These are phyloP conservation scores for Diaporthe sp. DNA, from an alignment of 2,329 filamentous ascomycete genomes.

Conservation along the genomic window DNA sequence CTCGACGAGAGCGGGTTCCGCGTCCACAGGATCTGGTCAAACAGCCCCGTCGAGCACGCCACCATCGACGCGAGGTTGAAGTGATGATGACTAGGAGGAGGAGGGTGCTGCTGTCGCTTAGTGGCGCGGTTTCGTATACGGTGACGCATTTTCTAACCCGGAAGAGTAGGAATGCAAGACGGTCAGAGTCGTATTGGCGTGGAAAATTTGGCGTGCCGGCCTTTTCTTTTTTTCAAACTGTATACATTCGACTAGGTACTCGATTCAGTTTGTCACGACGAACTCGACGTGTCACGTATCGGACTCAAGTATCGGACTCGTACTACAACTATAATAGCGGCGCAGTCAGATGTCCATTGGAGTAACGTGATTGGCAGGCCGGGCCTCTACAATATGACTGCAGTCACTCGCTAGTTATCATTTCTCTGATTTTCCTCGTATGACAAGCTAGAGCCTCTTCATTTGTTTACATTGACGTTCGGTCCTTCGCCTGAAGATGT, in stretches of 20 bases:
- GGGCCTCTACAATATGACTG: not conserved
- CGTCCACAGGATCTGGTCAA: not conserved
- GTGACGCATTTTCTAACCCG: not conserved
- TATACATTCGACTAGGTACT: not conserved
- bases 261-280: not conserved
- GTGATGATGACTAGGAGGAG: not conserved
- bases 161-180: not conserved
- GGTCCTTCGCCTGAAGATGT: not conserved
- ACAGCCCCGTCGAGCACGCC: not conserved
- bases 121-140: not conserved
- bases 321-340: not conserved
- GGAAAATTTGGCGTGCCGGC: not conserved
- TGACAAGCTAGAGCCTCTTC: not conserved
- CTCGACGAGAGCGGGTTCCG: not conserved
- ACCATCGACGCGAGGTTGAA: slow-evolving; percentile 1
- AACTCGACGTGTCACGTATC: not conserved
- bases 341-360: not conserved
- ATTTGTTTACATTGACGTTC: not conserved
- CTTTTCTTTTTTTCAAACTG: not conserved
- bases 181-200: not conserved
- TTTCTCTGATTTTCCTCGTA: not conserved
- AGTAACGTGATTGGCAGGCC: not conserved
- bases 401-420: not conserved
- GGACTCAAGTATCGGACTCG: not conserved
- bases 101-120: not conserved